A percentile compares a stretch with the other conserved stretches of the same genome.
These are phyloP conservation scores for Trichoderma sp. DNA, from an alignment of 2,329 filamentous ascomycete genomes.

Conservation along the genomic window DNA sequence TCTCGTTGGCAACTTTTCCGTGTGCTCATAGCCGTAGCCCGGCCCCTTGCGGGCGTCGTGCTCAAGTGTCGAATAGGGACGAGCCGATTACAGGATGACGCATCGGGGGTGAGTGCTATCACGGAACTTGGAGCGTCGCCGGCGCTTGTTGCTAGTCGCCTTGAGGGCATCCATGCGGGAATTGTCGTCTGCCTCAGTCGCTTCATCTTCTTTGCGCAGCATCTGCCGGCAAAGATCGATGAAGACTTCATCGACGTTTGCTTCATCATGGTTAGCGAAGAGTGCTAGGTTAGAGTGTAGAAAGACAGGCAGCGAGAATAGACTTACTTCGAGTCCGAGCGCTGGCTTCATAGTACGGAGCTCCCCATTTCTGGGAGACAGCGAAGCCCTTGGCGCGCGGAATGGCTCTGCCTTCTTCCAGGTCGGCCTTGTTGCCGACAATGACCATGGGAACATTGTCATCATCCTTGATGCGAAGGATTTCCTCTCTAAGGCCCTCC, in stretches of 20 bases:
- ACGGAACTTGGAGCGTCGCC: conserved; percentile 30
- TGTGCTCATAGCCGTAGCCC: not conserved
- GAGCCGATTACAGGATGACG: conserved; percentile 40
- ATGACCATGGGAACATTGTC: conserved; percentile 83
- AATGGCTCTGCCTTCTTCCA: conserved; percentile 80
- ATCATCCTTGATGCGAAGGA: conserved; percentile 87
- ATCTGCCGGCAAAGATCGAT: conserved; percentile 81
- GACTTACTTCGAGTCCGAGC: conserved; percentile 67
- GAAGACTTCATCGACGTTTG: conserved; percentile 90
- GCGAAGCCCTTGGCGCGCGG: conserved; percentile 76
- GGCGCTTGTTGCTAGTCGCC: conserved; percentile 28
- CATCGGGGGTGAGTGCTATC: conserved; percentile 39
- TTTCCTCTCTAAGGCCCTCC: conserved; percentile 78
- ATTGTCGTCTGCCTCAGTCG: conserved; percentile 38
- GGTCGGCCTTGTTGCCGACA: conserved; percentile 86
- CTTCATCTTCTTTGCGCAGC: conserved; percentile 65
- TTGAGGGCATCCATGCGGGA: conserved; percentile 40
- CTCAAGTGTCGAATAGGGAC: not conserved
- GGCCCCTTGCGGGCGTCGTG: not conserved
- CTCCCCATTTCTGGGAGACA: conserved; percentile 82
- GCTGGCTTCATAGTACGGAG: conserved; percentile 88
- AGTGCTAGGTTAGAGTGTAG: not conserved
- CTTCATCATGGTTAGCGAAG: conserved; percentile 39
- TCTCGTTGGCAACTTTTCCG: not conserved
- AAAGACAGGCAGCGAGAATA: not conserved